A percentile compares a stretch with the other conserved stretches of the same genome.
phyloP scores from a whole-genome alignment of 306 rosid genomes.

The Geum urbanum region DNA sequence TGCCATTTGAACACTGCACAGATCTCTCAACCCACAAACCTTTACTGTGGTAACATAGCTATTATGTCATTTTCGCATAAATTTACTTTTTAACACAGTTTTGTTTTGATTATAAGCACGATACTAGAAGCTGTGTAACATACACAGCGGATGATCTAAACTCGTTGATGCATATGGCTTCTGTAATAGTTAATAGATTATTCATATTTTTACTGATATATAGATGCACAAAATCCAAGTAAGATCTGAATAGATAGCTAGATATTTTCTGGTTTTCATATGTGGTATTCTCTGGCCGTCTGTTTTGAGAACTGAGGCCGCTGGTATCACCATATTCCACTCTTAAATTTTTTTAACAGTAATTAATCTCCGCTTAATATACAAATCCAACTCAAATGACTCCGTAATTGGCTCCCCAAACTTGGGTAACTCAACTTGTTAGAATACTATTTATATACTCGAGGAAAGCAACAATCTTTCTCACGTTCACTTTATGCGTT shows the following conservation, averaged over 20 bases:
- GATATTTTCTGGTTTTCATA: slow-evolving; percentile 5
- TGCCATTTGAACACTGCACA: too few relatives aligned
- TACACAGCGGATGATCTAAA: too few relatives aligned
- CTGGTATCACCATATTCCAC: not conserved
- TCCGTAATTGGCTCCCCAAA: slow-evolving; percentile 13
- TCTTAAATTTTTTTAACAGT: not conserved
- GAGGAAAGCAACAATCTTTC: not conserved
- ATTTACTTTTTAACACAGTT: too few relatives aligned
- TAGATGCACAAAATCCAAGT: not conserved
- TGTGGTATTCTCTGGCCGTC: slow-evolving; percentile 9
- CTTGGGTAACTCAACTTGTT: not conserved
- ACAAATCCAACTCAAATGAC: slow-evolving; percentile 14
- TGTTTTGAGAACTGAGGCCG: not conserved
- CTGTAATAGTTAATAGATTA: too few relatives aligned
- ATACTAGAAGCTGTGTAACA: too few relatives aligned
- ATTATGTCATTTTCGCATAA: too few relatives aligned
- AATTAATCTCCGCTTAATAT: not conserved
- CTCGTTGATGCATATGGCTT: too few relatives aligned
- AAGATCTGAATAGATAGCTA: not conserved
- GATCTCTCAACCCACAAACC: too few relatives aligned
- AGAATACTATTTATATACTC: not conserved
- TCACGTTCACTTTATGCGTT: not conserved
- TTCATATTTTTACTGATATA: too few relatives aligned
- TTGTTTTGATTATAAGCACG: too few relatives aligned
- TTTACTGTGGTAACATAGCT: too few relatives aligned